Conservation (phyloP, 73 alveolate species). For the Urostyla sp. region DNA sequence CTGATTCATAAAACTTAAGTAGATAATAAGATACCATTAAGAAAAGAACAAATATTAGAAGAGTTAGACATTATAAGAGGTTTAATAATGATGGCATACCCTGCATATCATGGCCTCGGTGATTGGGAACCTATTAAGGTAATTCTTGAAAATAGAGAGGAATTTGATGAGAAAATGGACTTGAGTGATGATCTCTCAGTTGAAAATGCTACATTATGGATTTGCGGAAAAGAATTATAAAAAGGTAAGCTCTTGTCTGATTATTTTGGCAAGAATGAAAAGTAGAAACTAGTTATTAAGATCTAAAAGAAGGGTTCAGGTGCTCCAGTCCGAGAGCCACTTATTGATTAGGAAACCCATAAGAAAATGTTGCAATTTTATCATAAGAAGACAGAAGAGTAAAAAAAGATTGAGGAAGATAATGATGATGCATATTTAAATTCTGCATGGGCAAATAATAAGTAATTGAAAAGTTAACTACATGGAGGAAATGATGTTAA, state of each 20-base stretch:
- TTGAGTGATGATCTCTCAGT: constrained; percentile 77
- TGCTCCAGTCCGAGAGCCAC: constrained; percentile 98
- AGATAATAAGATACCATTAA: constrained; percentile 72
- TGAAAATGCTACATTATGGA: constrained; percentile 86
- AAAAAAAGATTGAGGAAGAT: constrained; percentile 88
- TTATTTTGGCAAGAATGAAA: constrained; percentile 92
- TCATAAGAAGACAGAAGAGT: constrained; percentile 93
- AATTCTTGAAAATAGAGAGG: constrained; percentile 87
- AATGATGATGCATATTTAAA: constrained; percentile 92
- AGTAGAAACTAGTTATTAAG: constrained; percentile 92
- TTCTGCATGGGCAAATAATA: constrained; percentile 97
- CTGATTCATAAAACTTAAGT: constrained; percentile 87
- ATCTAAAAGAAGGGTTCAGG: constrained; percentile 91
- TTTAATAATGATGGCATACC: constrained; percentile 95
- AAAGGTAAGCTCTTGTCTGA: constrained; percentile 86
- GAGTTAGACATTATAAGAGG: constrained; percentile 89
- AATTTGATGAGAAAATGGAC: constrained; percentile 78
- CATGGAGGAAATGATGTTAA: constrained; percentile 82
- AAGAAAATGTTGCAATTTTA: constrained; percentile 93
- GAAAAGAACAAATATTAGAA: constrained; percentile 73
- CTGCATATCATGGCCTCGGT: constrained; percentile 96
- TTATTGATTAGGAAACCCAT: constrained; percentile 94
- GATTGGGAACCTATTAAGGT: constrained; percentile 97
- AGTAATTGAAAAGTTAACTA: constrained; percentile 78
- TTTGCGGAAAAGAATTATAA: constrained; percentile 94